phyloP scores from a whole-genome alignment of 139 green algal species.

The Trebouxia sp. region DNA sequence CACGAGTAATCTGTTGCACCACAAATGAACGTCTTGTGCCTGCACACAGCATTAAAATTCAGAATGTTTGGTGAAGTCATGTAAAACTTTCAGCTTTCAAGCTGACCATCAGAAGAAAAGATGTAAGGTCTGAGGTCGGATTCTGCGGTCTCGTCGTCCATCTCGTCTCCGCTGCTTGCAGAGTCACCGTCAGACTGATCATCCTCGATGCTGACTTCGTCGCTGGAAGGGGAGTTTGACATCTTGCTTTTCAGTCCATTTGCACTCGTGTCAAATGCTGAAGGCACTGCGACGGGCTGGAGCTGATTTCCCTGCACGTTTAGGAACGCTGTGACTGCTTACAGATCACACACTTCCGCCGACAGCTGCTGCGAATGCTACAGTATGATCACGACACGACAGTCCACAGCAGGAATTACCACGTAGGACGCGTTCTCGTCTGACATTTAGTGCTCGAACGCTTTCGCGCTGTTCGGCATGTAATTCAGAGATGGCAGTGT shows the following conservation, averaged over 20 bases:
- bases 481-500: too few species aligned
- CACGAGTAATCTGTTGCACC: slow-evolving; percentile 14
- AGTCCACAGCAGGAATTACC: not conserved
- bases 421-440: slow-evolving; percentile 3
- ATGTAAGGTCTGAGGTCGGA: slow-evolving; percentile 10
- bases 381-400: too few species aligned
- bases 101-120: slow-evolving; percentile 6
- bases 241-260: not conserved
- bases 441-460: too few species aligned
- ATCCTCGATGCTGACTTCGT: not conserved
- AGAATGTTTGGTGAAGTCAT: not conserved
- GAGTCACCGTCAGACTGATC: slow-evolving; percentile 15
- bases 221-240: not conserved
- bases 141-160: slow-evolving; percentile 2
- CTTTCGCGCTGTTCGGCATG: too few species aligned
- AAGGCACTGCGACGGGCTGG: not conserved
- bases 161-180: slow-evolving; percentile 15
- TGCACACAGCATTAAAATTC: not conserved
- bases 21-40: not conserved
- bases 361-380: too few species aligned
- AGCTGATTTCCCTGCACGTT: not conserved
- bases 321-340: too few species aligned
- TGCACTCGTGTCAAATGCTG: not conserved
- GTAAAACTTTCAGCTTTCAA: not conserved
- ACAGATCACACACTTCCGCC: not conserved